These are phyloP conservation scores for Nasturtium officinale DNA, from an alignment of 345 rosid species.

Conservation along the genomic window DNA sequence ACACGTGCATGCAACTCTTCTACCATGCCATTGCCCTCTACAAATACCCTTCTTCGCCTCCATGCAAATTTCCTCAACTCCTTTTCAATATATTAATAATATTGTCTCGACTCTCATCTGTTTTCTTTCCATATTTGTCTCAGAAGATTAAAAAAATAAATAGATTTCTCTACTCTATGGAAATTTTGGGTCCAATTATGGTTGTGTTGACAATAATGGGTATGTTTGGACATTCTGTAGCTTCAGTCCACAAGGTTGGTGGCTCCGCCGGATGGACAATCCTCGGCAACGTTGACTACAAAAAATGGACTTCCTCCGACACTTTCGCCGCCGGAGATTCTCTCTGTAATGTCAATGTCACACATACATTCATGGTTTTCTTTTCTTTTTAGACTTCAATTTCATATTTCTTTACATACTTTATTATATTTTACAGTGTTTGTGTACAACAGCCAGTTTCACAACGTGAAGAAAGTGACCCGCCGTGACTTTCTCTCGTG, in stretches of 20 bases:
- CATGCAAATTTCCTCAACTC: not conserved
- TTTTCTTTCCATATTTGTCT: not conserved
- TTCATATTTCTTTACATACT: not conserved
- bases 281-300: slow-evolving; percentile 32
- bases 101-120: not conserved
- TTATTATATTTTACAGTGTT: slow-evolving; percentile 29
- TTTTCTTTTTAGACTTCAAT: too few relatives aligned
- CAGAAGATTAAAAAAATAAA: too few relatives aligned
- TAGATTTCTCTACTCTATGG: too few relatives aligned
- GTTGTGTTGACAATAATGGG: not conserved
- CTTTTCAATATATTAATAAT: not conserved
- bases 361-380: not conserved
- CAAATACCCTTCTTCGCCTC: too few relatives aligned
- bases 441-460: slow-evolving; percentile 35
- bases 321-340: slow-evolving; percentile 27
- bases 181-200: not conserved
- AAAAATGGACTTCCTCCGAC: slow-evolving; percentile 29
- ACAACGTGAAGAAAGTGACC: slow-evolving; percentile 45
- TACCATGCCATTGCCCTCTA: too few relatives aligned
- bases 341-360: slow-evolving; percentile 28
- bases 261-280: slow-evolving; percentile 41
- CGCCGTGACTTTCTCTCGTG: slow-evolving; percentile 34
- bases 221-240: slow-evolving; percentile 7
- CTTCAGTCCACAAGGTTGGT: slow-evolving; percentile 35
- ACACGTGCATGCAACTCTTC: too few relatives aligned